Base-by-base conservation (phyloP, 257 asterid genomes). In the Ballota nigra region DNA sequence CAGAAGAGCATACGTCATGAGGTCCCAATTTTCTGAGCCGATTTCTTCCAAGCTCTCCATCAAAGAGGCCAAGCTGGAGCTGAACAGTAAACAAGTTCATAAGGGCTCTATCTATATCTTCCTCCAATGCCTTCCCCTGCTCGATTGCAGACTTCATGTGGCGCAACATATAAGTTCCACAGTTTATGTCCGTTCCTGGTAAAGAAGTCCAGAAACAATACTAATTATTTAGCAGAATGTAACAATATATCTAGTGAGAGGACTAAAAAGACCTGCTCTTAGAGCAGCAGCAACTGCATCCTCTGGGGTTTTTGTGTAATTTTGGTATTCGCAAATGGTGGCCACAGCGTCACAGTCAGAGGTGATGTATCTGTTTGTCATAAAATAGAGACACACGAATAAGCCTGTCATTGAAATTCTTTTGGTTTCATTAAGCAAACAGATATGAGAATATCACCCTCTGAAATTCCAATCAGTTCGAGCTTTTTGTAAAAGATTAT, bases 271-370 rank as follows among this genome's bases (percentile, higher is more conserved):
- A 53, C 99, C 99, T 88, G 99, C 97, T 91, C 68, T 86, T 15
- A 94, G 81, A 60, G 97, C 96, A 68, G 81, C 81, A 36, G 97
- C 92, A 68, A 88, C 97, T 1, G 99, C 99, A 70, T 89, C 97
- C 75, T 91, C 99, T 0, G 82, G 83, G 23, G 87, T 68, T 76
- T 75, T 85, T 3, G 96, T 75, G 79, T 82, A 91, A 7, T 91
- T 83, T 60, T 94, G 96, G 81, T 84, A 8, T 74, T 89, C 97
- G 45, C 70, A 93, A 67, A 94, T 91, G 1, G 96, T 89, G 16
- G 92, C 92, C 82, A 89, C 95, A 66, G 99, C 97, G 79, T 94
- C 99, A 73, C 99, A 94, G 64, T 94, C 99, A 6, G 97, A 88
- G 65, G 96, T 71, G 73, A 94, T 85, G 68, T 94, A 94, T 77